A percentile compares a stretch with the other conserved stretches of the same genome.
Evolutionary conservation across 371 early-diverging fungal genomes (phyloP).

Genomic region (Blastocladiella emersonii): DNA sequence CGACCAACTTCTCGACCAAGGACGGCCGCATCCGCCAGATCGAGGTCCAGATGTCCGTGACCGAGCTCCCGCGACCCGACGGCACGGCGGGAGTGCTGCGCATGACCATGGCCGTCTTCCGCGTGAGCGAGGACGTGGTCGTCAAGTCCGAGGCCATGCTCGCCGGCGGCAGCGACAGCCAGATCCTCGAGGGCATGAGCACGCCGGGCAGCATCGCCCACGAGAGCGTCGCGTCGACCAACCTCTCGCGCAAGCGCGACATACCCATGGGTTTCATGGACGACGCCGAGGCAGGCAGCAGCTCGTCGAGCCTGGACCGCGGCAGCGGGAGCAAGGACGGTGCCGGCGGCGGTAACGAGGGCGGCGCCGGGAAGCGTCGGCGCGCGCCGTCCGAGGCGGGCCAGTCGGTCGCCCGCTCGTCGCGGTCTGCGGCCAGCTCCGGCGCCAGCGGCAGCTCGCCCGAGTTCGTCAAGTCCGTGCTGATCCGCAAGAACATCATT

Average conservation of each 20-base stretch:
- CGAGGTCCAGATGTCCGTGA: neutral
- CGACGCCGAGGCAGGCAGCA: neutral
- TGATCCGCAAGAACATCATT: slow-evolving; percentile 11
- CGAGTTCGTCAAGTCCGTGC: slow-evolving; percentile 8
- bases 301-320: no score
- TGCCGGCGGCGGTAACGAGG: no score
- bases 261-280: neutral
- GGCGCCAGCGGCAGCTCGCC: neutral
- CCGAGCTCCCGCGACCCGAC: neutral
- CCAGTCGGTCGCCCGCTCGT: neutral
- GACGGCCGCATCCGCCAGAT: neutral
- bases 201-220: no score
- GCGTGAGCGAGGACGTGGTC: neutral
- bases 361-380: no score
- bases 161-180: no score
- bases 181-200: no score
- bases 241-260: neutral
- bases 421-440: no score
- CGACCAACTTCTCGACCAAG: neutral
- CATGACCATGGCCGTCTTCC: neutral
- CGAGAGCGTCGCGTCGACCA: neutral
- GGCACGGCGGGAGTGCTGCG: neutral
- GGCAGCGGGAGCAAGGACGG: no score
- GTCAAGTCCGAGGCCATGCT: no score
- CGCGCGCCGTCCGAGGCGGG: neutral